These are phyloP conservation scores for Nothophaeocryptopus gaeumannii DNA, from an alignment of 2,329 filamentous ascomycete genomes.

Conservation along the genomic window DNA sequence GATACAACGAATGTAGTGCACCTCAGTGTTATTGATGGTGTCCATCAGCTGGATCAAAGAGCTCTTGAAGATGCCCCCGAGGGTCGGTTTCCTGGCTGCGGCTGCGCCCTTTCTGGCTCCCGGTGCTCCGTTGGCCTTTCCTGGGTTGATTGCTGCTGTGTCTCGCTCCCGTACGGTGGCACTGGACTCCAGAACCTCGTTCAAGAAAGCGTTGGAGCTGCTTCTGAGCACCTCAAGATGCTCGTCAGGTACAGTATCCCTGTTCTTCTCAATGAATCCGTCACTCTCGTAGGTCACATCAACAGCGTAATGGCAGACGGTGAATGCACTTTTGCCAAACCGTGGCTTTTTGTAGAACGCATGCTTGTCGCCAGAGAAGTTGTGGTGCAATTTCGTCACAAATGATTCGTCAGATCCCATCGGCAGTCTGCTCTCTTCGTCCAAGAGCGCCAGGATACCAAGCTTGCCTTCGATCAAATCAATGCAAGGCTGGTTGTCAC, in stretches of 20 bases:
- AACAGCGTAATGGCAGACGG: constrained; percentile 95
- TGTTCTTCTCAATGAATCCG: constrained; percentile 98
- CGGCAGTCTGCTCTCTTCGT: constrained; percentile 92
- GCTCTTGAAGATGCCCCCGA: constrained; percentile 98
- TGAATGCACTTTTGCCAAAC: constrained; percentile 96
- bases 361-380: constrained; percentile 86
- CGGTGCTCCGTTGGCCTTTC: constrained; percentile 65
- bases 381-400: constrained; percentile 91
- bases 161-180: constrained; percentile 89
- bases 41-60: constrained; percentile 97
- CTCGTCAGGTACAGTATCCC: constrained; percentile 96
- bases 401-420: constrained; percentile 98
- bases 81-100: constrained; percentile 91
- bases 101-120: constrained; percentile 87
- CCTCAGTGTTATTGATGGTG: constrained; percentile 96
- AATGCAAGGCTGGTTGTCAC: constrained; percentile 98
- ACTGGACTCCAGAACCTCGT: constrained; percentile 79
- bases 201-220: constrained; percentile 81
- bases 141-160: constrained; percentile 54
- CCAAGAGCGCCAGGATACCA: constrained; percentile 84
- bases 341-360: constrained; percentile 98
- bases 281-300: constrained; percentile 99
- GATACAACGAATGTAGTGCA: constrained; percentile 98
- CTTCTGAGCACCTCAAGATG: constrained; percentile 89
- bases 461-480: constrained; percentile 97